phyloP scores from a whole-genome alignment of 176 grass and related monocot genomes.

The Oryza nivara region DNA sequence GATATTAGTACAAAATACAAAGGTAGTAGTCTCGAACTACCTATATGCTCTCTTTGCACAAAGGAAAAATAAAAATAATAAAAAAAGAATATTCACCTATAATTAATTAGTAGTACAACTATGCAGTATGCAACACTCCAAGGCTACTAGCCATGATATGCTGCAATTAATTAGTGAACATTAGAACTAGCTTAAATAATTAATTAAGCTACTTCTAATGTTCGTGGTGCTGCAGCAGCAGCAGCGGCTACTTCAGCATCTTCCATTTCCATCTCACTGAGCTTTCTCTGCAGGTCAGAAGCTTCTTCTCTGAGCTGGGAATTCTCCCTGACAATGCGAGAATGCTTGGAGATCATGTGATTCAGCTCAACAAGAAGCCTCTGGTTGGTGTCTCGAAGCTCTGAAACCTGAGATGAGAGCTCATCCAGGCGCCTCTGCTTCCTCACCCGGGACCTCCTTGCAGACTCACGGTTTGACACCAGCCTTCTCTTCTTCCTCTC shows the following conservation, averaged over 20 bases:
- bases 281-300: constrained; percentile 53
- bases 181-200: neutral
- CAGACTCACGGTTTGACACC: constrained; percentile 87
- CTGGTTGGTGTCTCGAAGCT: constrained; percentile 57
- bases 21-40: constrained; percentile 14
- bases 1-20: neutral
- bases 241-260: constrained; percentile 17
- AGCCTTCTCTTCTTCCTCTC: constrained; percentile 78
- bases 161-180: neutral
- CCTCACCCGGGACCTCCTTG: constrained; percentile 72
- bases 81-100: neutral
- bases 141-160: neutral
- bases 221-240: neutral
- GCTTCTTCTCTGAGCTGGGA: constrained; percentile 58
- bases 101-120: constrained; percentile 27
- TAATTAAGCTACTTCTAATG: constrained; percentile 28
- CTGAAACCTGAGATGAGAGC: constrained; percentile 53
- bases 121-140: neutral
- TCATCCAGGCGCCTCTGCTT: constrained; percentile 84
- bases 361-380: constrained; percentile 81
- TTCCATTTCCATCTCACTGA: constrained; percentile 43
- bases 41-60: constrained; percentile 1
- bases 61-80: neutral
- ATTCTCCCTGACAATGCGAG: constrained; percentile 57
- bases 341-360: constrained; percentile 37